A percentile compares a stretch with the other conserved stretches of the same genome.
These are phyloP conservation scores for Fomitopsis palustris DNA, from an alignment of 1,284 basidiomycete species.

Conservation along the genomic window DNA sequence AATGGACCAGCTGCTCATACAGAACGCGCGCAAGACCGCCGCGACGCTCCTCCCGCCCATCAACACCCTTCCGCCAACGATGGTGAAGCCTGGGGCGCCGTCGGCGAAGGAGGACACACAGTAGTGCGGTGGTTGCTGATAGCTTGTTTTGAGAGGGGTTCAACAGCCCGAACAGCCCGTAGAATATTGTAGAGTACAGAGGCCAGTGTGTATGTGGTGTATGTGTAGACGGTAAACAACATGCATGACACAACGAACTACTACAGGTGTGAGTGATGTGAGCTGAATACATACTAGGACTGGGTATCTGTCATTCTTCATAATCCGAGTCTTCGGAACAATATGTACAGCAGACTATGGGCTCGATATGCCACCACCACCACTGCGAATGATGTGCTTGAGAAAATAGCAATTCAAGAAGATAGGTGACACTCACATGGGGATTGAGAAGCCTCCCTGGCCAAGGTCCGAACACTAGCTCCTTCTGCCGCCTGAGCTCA, in stretches of 20 bases:
- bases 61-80: slow-evolving; percentile 84
- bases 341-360: slow-evolving; percentile 51
- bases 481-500: slow-evolving; percentile 31
- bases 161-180: slow-evolving; percentile 8
- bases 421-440: slow-evolving; percentile 47
- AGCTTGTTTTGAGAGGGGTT: slow-evolving; percentile 2
- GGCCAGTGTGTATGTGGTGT: slow-evolving; percentile 3
- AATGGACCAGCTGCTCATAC: slow-evolving; percentile 89
- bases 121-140: neutral
- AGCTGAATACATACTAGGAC: slow-evolving; percentile 3
- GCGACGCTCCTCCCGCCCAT: slow-evolving; percentile 68
- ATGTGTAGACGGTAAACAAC: slow-evolving; percentile 7
- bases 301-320: slow-evolving; percentile 24
- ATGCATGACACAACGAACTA: slow-evolving; percentile 14
- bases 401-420: neutral
- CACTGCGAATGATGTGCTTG: slow-evolving; percentile 41
- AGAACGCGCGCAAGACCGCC: slow-evolving; percentile 77
- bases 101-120: neutral
- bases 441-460: slow-evolving; percentile 61
- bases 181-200: neutral
- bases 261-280: neutral
- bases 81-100: slow-evolving; percentile 52
- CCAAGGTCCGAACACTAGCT: slow-evolving; percentile 59
- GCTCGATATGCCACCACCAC: slow-evolving; percentile 76
- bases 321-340: slow-evolving; percentile 35